Base-by-base conservation (phyloP, 1,284 basidiomycete genomes). In the Schizopora paradoxa region DNA sequence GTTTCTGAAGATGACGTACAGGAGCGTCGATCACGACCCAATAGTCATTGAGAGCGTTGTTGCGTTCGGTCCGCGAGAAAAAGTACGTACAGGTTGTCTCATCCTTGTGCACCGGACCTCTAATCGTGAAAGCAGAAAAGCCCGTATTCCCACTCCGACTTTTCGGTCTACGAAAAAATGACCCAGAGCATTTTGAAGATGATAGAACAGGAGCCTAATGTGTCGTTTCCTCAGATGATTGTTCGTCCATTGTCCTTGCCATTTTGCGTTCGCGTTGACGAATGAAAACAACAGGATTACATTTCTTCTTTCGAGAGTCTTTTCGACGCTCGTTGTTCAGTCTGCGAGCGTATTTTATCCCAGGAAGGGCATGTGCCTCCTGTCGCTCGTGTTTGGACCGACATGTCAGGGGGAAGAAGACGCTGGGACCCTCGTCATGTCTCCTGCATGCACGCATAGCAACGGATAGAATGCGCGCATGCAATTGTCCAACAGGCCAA, bases 281-380 rank as follows among this genome's bases (percentile, higher is more conserved):
- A 14, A 42, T 13, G 26, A 38, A 47, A 35, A 14, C n/a, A 14
- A 41, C 19, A 13, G 31, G 34, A 18, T 2, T 21, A 26, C 35
- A 31, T 84, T 13, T 61, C 62, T 7, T 67, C 75, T 1, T 86
- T 86, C 56, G 64, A 67, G 22, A 68, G 67, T 6, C 59, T 86
- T n/a, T 86, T 86, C 54, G 63, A 74, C 38, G 70, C 76, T 27
- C 70, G 64, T 4, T 87, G 84, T 55, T 62, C 61, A 6, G 61
- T 62, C 19, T 87, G 84, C 55, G 63, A 71, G 39, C 74, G 82
- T 8, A 76, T 86, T 19, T 64, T 86, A 13, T 80, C 81, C 0
- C 64, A 67, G 1, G 83, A 86, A 51, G 79, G 77, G 0, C 81
- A 85, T 57, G 67, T 82, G 11, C 85, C 84, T 1, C 78, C 83